These are phyloP conservation scores for Cardamine resedifolia DNA, from an alignment of 345 rosid genomes.

Conservation along the genomic window DNA sequence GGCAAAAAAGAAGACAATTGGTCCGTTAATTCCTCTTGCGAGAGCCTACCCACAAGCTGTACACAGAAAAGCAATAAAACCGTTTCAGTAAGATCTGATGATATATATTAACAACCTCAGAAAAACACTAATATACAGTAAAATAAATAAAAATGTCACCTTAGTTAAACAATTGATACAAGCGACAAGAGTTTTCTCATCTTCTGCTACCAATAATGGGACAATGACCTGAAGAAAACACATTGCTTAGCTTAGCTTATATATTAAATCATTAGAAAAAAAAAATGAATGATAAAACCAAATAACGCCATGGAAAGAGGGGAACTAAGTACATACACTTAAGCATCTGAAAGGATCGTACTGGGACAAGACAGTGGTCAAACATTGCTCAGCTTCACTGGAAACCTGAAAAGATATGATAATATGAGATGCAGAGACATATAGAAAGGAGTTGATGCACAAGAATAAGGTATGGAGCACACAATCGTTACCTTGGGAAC, in stretches of 20 bases:
- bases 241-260: constrained; percentile 12
- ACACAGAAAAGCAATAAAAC: constrained; percentile 4
- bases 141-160: constrained; percentile 43
- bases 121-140: not conserved
- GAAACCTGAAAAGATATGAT: constrained; percentile 55
- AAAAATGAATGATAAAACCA: constrained; percentile 12
- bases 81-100: constrained; percentile 6
- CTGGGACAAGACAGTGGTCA: constrained; percentile 68
- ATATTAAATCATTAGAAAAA: not conserved
- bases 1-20: constrained; percentile 91
- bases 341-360: constrained; percentile 97
- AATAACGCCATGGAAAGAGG: constrained; percentile 13
- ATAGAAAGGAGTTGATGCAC: not conserved
- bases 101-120: not conserved
- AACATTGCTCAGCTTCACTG: constrained; percentile 87
- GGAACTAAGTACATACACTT: constrained; percentile 56
- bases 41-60: constrained; percentile 93
- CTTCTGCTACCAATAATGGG: constrained; percentile 88
- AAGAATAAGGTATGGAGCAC: constrained; percentile 1
- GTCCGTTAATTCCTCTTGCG: constrained; percentile 80
- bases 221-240: constrained; percentile 65
- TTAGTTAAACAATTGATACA: constrained; percentile 94
- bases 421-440: constrained; percentile 22
- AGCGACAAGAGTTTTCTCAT: constrained; percentile 86
- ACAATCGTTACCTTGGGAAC: constrained; percentile 60